Evolutionary conservation across 2,329 filamentous ascomycete genomes (phyloP), one percentile per base, ranked within the genome.

Genomic region (Simplicillium sp.): DNA sequence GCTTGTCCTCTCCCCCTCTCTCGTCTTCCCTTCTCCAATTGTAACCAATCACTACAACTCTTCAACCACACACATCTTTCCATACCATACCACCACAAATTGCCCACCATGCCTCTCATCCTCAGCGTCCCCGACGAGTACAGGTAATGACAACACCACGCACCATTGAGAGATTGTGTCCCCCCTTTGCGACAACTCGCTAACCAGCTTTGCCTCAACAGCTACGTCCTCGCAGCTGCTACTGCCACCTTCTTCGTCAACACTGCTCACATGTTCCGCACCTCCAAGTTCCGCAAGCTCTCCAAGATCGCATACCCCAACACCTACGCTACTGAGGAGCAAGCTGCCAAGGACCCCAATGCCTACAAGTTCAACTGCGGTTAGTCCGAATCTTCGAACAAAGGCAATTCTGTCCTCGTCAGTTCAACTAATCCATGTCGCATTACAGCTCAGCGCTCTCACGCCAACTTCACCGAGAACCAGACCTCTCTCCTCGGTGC

Each of bases 401-500:
- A 31, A 15, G 34, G 5, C 34, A 13, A 37, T 29, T 7, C 33
- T 7, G 31, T 37, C 28, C 12, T n/a, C n/a, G n/a, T n/a, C 29
- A 12, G 11, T 5, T 34, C 13, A n/a, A 15, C 4, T 35, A 39
- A 8, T 16, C 28, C 29, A 4, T 25, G 9, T 34, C n/a, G 25
- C 38, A 37, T 16, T 25, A 29, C 42, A 73, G 70, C 73, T 39
- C 77, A 81, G 53, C 73, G 75, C 37, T 70, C 76, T 9, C 80
- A 84, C 55, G 60, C 65, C 50, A 82, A 83, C 66, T 83, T 70
- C 8, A 68, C 66, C 49, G 80, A 84, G 65, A 80, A 76, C 60
- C 63, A 75, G 29, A 61, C 69, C 8, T 64, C 74, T 3, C 66
- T 74, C 53, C 52, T 82, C 11, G 65, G 61, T 16, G 60, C 66